phyloP scores from a whole-genome alignment of 179 eudicot species.

The Gypsophila paniculata region DNA sequence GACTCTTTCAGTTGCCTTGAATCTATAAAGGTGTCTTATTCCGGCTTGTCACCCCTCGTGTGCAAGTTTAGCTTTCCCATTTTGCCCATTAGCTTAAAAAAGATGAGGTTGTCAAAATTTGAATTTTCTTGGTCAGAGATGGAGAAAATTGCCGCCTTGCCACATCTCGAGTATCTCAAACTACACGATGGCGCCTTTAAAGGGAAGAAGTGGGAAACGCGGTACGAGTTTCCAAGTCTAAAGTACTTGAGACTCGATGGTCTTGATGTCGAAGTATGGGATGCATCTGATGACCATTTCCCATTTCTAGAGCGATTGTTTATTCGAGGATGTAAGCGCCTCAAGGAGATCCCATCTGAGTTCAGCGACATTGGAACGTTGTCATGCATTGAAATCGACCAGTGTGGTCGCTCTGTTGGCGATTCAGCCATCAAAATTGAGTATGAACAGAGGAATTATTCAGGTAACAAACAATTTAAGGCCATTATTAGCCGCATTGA shows the following conservation, averaged over 20 bases:
- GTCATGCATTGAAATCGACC: background rate
- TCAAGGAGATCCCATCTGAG: background rate
- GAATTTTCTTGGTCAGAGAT: constrained; percentile 10
- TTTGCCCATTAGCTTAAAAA: background rate
- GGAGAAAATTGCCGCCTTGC: background rate
- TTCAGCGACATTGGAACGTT: background rate
- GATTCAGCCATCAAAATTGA: constrained; percentile 8
- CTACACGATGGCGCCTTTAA: background rate
- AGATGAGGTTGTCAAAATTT: constrained; percentile 4
- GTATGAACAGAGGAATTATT: constrained; percentile 8
- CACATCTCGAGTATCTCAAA: constrained; percentile 1
- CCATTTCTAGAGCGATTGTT: background rate
- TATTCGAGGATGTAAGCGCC: background rate
- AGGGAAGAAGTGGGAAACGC: background rate
- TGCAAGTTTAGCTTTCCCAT: background rate
- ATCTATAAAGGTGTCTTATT: background rate
- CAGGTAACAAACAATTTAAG: constrained; percentile 1
- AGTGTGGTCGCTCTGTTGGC: background rate
- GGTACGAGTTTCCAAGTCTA: constrained; percentile 2
- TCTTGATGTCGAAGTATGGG: constrained; percentile 13
- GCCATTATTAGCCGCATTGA: background rate
- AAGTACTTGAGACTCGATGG: constrained; percentile 2
- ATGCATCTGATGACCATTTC: constrained; percentile 1
- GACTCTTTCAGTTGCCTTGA: constrained; percentile 1
- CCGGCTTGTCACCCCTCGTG: background rate